Evolutionary conservation across 2,329 filamentous ascomycete genomes (phyloP).

Genomic region (Penicillium decumbens): DNA sequence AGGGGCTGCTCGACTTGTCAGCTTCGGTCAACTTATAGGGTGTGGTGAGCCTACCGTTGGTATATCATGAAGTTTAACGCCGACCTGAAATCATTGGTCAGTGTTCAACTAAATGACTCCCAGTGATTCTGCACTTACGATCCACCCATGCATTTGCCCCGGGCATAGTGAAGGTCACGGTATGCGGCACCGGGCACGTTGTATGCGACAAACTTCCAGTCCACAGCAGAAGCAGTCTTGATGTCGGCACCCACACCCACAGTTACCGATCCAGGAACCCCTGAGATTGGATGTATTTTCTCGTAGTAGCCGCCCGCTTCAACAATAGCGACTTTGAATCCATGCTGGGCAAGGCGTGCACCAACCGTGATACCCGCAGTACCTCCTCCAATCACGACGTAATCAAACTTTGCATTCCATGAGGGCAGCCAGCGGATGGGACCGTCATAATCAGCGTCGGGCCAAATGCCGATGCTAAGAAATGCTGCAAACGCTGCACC

Average conservation of each 20-base stretch:
- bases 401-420: conserved; percentile 24
- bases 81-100: conserved; percentile 19
- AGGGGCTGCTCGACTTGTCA: conserved; percentile 18
- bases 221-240: conserved; percentile 44
- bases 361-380: conserved; percentile 45
- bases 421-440: conserved; percentile 3
- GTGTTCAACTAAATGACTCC: not conserved
- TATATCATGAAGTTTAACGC: conserved; percentile 35
- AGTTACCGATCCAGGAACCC: conserved; percentile 37
- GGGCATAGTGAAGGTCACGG: conserved; percentile 28
- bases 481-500: not conserved
- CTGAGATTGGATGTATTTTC: conserved; percentile 51
- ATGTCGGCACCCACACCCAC: conserved; percentile 23
- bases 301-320: conserved; percentile 46
- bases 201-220: conserved; percentile 46
- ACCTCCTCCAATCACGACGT: conserved; percentile 34
- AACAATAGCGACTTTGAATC: conserved; percentile 37
- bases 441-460: not conserved
- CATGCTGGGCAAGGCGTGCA: conserved; percentile 49
- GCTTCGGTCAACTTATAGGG: not conserved
- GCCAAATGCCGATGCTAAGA: not conserved
- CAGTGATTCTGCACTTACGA: conserved; percentile 20
- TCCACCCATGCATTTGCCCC: conserved; percentile 29
- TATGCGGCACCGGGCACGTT: conserved; percentile 47
- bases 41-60: conserved; percentile 22